Percentiles rank a stretch among this genome's conserved stretches.
phyloP scores from a whole-genome alignment of 371 early-diverging fungal genomes.

The Rozella allomycis region DNA sequence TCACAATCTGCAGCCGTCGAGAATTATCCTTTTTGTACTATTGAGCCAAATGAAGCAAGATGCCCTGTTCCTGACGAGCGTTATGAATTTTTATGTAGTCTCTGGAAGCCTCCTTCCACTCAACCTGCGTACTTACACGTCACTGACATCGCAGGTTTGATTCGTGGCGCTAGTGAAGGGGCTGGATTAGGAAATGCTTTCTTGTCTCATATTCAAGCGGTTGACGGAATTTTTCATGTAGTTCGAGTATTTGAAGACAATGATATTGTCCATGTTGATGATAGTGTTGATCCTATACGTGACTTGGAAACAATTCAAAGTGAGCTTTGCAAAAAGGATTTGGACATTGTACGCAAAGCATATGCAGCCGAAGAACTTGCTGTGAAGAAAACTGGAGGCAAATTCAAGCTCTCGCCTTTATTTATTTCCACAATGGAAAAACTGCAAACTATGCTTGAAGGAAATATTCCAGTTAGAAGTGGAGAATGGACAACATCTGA shows the following conservation, averaged over 20 bases:
- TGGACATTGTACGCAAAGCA: slow-evolving; percentile 6
- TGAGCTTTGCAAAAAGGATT: slow-evolving; percentile 16
- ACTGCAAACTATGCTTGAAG: slow-evolving; percentile 5
- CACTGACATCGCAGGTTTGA: slow-evolving; percentile 22
- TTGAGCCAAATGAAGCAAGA: slow-evolving; percentile 11
- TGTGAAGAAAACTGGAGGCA: slow-evolving; percentile 1
- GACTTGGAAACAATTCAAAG: slow-evolving; percentile 16
- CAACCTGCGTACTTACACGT: slow-evolving; percentile 12
- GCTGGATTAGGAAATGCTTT: slow-evolving; percentile 82
- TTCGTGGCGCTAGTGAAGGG: slow-evolving; percentile 26
- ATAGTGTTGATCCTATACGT: slow-evolving; percentile 12
- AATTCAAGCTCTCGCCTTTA: no score
- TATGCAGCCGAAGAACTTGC: no score
- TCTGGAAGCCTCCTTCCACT: no score
- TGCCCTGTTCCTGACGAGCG: slow-evolving; percentile 10
- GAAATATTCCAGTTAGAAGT: slow-evolving; percentile 5
- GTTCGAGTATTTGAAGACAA: slow-evolving; percentile 11
- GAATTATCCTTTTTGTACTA: no score
- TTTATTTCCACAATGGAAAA: not conserved
- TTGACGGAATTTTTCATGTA: slow-evolving; percentile 21
- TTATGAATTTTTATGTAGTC: slow-evolving; percentile 4
- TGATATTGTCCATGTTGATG: slow-evolving; percentile 14
- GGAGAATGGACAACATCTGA: slow-evolving; percentile 6
- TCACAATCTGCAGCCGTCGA: no score
- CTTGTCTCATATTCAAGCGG: slow-evolving; percentile 19